These are phyloP conservation scores for Eimeria acervulina DNA, from an alignment of 169 alveolate species.

Conservation along the genomic window DNA sequence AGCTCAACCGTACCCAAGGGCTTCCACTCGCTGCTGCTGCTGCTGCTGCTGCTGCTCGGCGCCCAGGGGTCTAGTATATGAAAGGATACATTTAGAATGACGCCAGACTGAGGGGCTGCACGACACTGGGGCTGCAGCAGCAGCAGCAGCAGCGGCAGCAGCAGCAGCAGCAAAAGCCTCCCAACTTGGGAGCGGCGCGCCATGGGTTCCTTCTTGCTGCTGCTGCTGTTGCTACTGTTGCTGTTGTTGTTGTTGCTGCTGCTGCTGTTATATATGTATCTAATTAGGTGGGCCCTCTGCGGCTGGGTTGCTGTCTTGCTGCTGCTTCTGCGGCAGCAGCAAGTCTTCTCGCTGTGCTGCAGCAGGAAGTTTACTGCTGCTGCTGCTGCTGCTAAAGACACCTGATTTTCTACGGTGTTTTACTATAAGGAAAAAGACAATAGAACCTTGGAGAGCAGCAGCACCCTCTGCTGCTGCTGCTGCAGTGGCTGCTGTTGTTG, in stretches of 20 bases:
- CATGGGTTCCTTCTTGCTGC: background rate
- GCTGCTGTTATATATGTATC: background rate
- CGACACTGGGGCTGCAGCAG: conserved; percentile 1
- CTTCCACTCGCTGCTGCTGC: conserved; percentile 34
- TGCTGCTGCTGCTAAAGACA: conserved; percentile 6
- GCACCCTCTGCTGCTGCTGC: conserved; percentile 16
- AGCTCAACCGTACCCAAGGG: background rate
- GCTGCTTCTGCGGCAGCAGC: conserved; percentile 12
- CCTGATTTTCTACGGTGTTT: background rate
- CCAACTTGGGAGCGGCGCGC: conserved; percentile 14
- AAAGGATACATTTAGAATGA: background rate
- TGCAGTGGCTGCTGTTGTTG: background rate
- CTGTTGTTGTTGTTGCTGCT: background rate
- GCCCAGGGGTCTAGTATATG: conserved; percentile 21
- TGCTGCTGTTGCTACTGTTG: background rate
- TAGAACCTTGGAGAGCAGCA: background rate
- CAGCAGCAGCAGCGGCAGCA: conserved; percentile 41
- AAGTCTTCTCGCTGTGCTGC: conserved; percentile 17
- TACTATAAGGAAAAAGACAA: background rate
- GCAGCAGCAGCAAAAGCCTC: background rate
- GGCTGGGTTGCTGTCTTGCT: background rate
- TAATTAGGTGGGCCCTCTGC: background rate
- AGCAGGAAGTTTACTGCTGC: conserved; percentile 1
- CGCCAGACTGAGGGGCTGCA: background rate
- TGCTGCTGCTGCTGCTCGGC: conserved; percentile 29